phyloP scores from a whole-genome alignment of 2,329 filamentous ascomycete species.

The Trichoderma koningiopsis region DNA sequence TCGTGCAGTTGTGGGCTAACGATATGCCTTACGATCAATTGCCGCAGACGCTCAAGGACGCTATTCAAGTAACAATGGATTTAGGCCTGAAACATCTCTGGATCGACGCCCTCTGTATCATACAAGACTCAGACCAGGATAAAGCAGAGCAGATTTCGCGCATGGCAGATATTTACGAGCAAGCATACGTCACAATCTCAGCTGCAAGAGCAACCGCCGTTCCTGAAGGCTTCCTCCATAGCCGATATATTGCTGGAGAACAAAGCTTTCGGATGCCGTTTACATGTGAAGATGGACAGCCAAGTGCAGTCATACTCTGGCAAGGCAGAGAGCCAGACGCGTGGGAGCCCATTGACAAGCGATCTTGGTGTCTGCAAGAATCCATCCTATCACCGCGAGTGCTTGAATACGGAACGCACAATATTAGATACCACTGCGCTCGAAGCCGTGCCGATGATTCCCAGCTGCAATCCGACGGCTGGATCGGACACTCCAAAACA shows the following conservation, averaged over 20 bases:
- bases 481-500: slow-evolving; percentile 6
- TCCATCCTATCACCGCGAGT: slow-evolving; percentile 13
- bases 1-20: background rate
- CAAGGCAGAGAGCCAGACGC: slow-evolving; percentile 1
- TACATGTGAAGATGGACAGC: background rate
- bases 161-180: slow-evolving; percentile 7
- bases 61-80: background rate
- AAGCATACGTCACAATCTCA: slow-evolving; percentile 2
- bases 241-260: background rate
- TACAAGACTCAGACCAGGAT: slow-evolving; percentile 11
- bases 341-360: slow-evolving; percentile 14
- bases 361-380: slow-evolving; percentile 16
- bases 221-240: slow-evolving; percentile 6
- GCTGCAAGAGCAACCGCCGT: background rate
- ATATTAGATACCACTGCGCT: slow-evolving; percentile 4
- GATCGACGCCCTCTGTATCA: slow-evolving; percentile 15
- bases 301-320: slow-evolving; percentile 4
- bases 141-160: slow-evolving; percentile 14
- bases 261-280: background rate
- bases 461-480: background rate
- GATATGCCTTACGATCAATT: background rate
- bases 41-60: background rate
- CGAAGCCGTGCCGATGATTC: slow-evolving; percentile 5
- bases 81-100: slow-evolving; percentile 5
- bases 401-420: slow-evolving; percentile 12